Evolutionary conservation across 371 early-diverging fungal genomes (phyloP), one percentile per base, ranked within the genome.

Genomic region (Gilbertella persicaria): DNA sequence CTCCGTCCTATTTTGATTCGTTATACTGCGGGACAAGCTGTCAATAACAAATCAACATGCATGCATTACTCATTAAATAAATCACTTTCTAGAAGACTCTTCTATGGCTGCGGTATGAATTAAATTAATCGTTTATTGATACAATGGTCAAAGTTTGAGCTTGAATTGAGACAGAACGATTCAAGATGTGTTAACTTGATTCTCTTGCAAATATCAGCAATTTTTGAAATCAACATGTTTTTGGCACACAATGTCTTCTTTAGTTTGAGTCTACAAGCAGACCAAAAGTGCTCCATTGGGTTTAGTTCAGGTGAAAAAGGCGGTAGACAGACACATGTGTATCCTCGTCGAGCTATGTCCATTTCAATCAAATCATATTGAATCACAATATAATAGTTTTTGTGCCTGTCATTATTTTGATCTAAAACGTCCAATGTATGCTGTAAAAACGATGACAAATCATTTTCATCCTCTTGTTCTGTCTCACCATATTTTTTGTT

Each of bases 261-360:
- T 9, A 33, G 10, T 33, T 9, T 8, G 10, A 12, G 8, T 10
- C 13, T 8, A 33, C 33, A 33, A 13, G 33, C 33, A 33, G 33
- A 33, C 46, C 46, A 46, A 21, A 30, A 12, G 20, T 46, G 30
- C 13, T 46, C 35, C 13, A 46, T 46, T 21, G 35, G 35, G 33
- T 46, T 33, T 23, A 46, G 35, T 30, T 46, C 46, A 29, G 46
- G 35, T 33, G 46, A 35, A 33, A 33, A 46, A 20, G 20, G 46
- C 17, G 46, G 17, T 19, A 33, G 33, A 33, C 33, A 33, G 2
- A 33, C 10, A 33, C 33, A 33, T 3, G 2, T 3, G 10, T 33
- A 33, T 2, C 33, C 33, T 33, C 33, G 33, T 12, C 10, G 33
- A 9, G 8, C 8, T 8, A 33, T 9, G 2, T 33, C 12, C 8